phyloP scores from a whole-genome alignment of 768 basidiomycete genomes.

The Agaricus blazei region DNA sequence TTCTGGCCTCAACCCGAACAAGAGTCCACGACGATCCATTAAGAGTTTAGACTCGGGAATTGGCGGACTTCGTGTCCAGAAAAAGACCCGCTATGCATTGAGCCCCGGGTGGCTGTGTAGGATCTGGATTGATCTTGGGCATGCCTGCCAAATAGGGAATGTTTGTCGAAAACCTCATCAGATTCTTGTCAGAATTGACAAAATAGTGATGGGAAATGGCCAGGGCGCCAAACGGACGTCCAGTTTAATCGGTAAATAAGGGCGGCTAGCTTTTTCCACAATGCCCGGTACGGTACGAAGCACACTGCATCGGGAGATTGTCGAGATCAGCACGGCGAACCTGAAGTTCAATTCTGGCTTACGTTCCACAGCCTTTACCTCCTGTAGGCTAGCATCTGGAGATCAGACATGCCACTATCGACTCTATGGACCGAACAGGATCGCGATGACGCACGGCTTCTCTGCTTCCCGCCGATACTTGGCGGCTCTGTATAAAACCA shows the following conservation, averaged over 20 bases:
- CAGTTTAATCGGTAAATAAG: too few species aligned
- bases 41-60: slow-evolving; percentile 13
- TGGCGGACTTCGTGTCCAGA: slow-evolving; percentile 16
- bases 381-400: slow-evolving; percentile 18
- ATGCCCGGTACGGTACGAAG: neutral
- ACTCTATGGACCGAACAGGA: neutral
- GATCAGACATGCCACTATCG: slow-evolving; percentile 5
- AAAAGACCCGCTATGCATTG: slow-evolving; percentile 15
- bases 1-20: neutral
- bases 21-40: neutral
- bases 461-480: neutral
- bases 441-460: slow-evolving; percentile 5
- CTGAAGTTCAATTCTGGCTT: slow-evolving; percentile 17
- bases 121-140: slow-evolving; percentile 15
- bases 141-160: neutral
- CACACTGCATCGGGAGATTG: slow-evolving; percentile 16
- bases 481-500: slow-evolving; percentile 4
- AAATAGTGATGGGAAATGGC: neutral
- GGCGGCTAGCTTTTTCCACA: slow-evolving; percentile 1
- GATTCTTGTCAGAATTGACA: slow-evolving; percentile 1
- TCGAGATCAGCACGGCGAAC: slow-evolving; percentile 19
- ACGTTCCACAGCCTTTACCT: slow-evolving; percentile 26
- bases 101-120: slow-evolving; percentile 17
- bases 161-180: slow-evolving; percentile 22
- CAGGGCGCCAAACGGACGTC: neutral